Percentiles rank a stretch among this genome's conserved stretches.
Conservation (phyloP, 345 rosid species). For the Syzygium aqueum region DNA sequence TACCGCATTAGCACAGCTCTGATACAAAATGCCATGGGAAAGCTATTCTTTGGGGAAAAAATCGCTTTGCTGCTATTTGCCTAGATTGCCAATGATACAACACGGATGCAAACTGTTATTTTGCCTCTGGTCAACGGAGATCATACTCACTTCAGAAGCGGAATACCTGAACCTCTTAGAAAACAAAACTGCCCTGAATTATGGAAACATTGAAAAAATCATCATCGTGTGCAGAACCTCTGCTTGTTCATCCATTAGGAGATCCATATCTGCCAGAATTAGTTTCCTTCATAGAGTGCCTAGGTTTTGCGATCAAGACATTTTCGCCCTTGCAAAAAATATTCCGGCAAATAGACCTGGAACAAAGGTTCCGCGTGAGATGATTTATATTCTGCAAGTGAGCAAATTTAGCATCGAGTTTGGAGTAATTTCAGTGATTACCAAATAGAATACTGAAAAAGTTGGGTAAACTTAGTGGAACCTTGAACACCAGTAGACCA, state of each 20-base stretch:
- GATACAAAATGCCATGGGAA: not conserved
- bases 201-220: not conserved
- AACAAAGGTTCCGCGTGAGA: not conserved
- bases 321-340: conserved; percentile 76
- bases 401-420: not conserved
- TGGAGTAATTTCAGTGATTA: conserved; percentile 13
- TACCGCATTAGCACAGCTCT: not conserved
- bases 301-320: conserved; percentile 35
- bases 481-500: conserved; percentile 68
- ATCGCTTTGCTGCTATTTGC: not conserved
- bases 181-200: not conserved
- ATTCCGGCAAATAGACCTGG: conserved; percentile 88
- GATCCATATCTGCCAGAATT: not conserved
- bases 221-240: not conserved
- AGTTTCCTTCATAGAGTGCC: not conserved
- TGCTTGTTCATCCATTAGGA: not conserved
- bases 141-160: not conserved
- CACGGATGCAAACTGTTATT: not conserved
- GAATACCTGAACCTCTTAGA: not conserved
- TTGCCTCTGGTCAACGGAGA: not conserved
- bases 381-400: not conserved
- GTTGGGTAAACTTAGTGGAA: conserved; percentile 67
- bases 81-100: not conserved
- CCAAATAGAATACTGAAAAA: conserved; percentile 83
- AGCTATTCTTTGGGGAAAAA: not conserved